Base-by-base conservation (phyloP, 768 basidiomycete species). In the Cubamyces sp. region DNA sequence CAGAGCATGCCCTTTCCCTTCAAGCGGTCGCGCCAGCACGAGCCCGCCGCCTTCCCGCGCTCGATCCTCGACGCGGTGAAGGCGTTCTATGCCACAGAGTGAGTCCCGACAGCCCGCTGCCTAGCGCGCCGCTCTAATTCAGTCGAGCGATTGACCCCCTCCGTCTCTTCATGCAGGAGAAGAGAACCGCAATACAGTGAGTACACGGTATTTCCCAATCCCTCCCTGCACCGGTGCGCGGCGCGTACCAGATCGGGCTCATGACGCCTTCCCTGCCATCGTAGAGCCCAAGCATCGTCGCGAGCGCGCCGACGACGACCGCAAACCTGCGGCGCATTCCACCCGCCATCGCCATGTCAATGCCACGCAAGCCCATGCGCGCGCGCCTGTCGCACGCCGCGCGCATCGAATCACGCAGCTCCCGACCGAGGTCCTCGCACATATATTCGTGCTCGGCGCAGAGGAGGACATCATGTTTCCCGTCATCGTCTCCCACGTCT, bases 401-500 rank as follows among this genome's bases (percentile, higher is more conserved):
- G 46, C 60, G n/a, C 86, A 87, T 66, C 79, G 81, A 62, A 84
- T 90, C 55, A 80, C 80, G 61, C 69, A 71, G 25, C 82, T 91
- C 47, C 89, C 90, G 9, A 74, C 76, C 30, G 90, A 92, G 69
- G 71, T 92, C 18, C 78, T 91, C 41, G 76, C 84, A 40, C 80
- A 84, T 61, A 81, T 91, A 51, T 90, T 92, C 70, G 69, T 83
- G 23, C 74, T 86, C 15, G 89, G 84, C 16, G 78, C 86, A 14
- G 74, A 84, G 60, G 80, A 82, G 51, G 82, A 86, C 70, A 69
- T 74, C 52, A 80, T 81, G 75, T 79, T 90, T 39, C 85, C 88
- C 21, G 66, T 90, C 62, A 74, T 76, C 46, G 78, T 89, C 51
- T 90, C 90, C 8, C 89, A 90, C 65, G 87, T 90, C 57, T 91